A percentile compares a stretch with the other conserved stretches of the same genome.
These are phyloP conservation scores for Cryomyces antarcticus DNA, from an alignment of 495 filamentous ascomycete species.

Conservation along the genomic window DNA sequence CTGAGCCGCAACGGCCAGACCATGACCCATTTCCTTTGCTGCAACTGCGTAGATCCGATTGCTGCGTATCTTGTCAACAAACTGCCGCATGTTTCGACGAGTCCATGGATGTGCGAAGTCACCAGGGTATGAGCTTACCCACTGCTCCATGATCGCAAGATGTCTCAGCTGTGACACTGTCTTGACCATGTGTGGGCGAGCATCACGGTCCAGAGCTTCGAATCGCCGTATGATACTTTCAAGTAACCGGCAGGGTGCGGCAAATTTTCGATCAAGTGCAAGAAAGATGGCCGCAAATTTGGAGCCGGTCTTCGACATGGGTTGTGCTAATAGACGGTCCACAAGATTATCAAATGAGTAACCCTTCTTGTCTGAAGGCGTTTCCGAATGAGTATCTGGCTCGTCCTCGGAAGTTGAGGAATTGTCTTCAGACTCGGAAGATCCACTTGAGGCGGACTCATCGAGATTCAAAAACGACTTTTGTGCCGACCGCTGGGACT, in stretches of 20 bases:
- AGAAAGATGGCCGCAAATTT: slow-evolving; percentile 78
- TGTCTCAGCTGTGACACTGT: slow-evolving; percentile 65
- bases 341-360: slow-evolving; percentile 69
- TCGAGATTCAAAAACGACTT: slow-evolving; percentile 16
- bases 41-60: slow-evolving; percentile 63
- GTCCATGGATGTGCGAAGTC: slow-evolving; percentile 77
- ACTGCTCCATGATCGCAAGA: slow-evolving; percentile 66
- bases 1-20: slow-evolving; percentile 34
- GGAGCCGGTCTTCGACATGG: slow-evolving; percentile 64
- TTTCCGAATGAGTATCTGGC: slow-evolving; percentile 1
- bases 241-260: slow-evolving; percentile 56
- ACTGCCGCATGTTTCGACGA: slow-evolving; percentile 43
- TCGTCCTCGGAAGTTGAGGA: too few species aligned
- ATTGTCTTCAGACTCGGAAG: slow-evolving; percentile 10
- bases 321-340: slow-evolving; percentile 59
- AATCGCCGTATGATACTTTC: slow-evolving; percentile 54
- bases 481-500: not conserved
- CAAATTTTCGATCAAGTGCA: slow-evolving; percentile 89
- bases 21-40: slow-evolving; percentile 55
- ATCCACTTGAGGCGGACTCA: slow-evolving; percentile 11
- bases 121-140: slow-evolving; percentile 77
- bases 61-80: slow-evolving; percentile 45
- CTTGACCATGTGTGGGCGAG: slow-evolving; percentile 38
- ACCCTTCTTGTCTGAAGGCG: slow-evolving; percentile 13
- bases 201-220: slow-evolving; percentile 33